These are phyloP conservation scores for Domatiomyces globalis DNA, from an alignment of 2,329 filamentous ascomycete species.

Conservation along the genomic window DNA sequence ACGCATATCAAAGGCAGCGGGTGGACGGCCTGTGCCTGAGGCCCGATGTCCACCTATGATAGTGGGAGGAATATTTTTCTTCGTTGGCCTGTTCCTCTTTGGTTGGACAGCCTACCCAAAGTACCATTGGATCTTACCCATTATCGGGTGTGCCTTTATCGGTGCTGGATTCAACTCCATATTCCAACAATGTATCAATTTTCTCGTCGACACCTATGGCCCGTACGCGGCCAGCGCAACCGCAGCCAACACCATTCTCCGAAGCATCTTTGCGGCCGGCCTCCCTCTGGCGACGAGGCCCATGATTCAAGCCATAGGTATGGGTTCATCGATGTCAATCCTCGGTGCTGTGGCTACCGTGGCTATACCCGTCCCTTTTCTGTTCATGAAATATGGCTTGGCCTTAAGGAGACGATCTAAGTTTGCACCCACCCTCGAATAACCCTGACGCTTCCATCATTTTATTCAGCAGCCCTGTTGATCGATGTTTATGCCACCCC, in stretches of 20 bases:
- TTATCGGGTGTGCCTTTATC: slow-evolving; percentile 27
- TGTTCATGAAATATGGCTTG: slow-evolving; percentile 32
- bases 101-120: slow-evolving; percentile 28
- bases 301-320: slow-evolving; percentile 29
- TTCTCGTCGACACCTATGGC: slow-evolving; percentile 29
- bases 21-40: slow-evolving; percentile 26
- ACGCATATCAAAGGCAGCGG: slow-evolving; percentile 12
- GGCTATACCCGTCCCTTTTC: slow-evolving; percentile 31
- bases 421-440: slow-evolving; percentile 25
- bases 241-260: slow-evolving; percentile 31
- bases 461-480: background rate
- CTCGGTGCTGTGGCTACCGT: slow-evolving; percentile 29
- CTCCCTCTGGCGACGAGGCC: slow-evolving; percentile 27
- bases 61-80: slow-evolving; percentile 31
- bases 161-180: slow-evolving; percentile 30
- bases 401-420: slow-evolving; percentile 30
- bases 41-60: slow-evolving; percentile 34
- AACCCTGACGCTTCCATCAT: background rate
- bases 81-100: slow-evolving; percentile 32
- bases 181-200: slow-evolving; percentile 35
- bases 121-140: slow-evolving; percentile 23
- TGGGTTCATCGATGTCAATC: slow-evolving; percentile 30
- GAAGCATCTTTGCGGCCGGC: slow-evolving; percentile 28
- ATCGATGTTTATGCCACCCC: too few relatives aligned
- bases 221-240: slow-evolving; percentile 31